Conservation (phyloP, 2,329 filamentous ascomycete genomes). For the Bipolaris sorokiniana region DNA sequence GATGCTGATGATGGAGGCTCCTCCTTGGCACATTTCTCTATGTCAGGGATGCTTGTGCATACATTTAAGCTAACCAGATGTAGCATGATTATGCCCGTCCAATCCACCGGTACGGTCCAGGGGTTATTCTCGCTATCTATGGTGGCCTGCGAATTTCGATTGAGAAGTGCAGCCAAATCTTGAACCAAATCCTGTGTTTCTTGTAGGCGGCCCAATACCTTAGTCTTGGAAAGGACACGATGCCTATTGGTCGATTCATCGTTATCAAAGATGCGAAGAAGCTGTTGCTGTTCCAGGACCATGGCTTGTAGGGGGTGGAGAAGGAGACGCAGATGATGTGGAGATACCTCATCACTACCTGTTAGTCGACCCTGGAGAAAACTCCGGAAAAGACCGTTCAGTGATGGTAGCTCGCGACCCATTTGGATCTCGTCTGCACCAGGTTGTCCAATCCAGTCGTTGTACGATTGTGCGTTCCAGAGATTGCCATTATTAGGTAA, state of each 20-base stretch:
- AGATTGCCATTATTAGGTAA: slow-evolving; percentile 1
- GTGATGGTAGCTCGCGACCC: slow-evolving; percentile 2
- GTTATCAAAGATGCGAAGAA: slow-evolving; percentile 11
- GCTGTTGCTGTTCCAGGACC: slow-evolving; percentile 13
- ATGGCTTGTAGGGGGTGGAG: slow-evolving; percentile 12
- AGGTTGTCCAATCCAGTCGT: slow-evolving; percentile 2
- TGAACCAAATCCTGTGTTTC: slow-evolving; percentile 11
- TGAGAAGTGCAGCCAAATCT: slow-evolving; percentile 9
- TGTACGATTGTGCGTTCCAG: slow-evolving; percentile 10
- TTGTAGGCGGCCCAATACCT: slow-evolving; percentile 8
- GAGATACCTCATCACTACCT: slow-evolving; percentile 1
- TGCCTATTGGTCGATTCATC: slow-evolving; percentile 10
- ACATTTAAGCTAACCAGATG: slow-evolving; percentile 18
- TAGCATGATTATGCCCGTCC: slow-evolving; percentile 12
- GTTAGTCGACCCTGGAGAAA: slow-evolving; percentile 9
- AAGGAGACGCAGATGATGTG: slow-evolving; percentile 12
- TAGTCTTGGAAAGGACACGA: slow-evolving; percentile 9
- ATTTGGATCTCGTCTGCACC: background rate
- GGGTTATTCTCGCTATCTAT: background rate
- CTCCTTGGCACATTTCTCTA: slow-evolving; percentile 12
- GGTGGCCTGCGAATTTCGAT: background rate
- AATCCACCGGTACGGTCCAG: background rate
- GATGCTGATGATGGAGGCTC: slow-evolving; percentile 4
- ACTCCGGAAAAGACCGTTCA: slow-evolving; percentile 12
- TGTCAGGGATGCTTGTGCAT: slow-evolving; percentile 13